Conservation (phyloP, 768 basidiomycete species). For the Boletus subparvulus region DNA sequence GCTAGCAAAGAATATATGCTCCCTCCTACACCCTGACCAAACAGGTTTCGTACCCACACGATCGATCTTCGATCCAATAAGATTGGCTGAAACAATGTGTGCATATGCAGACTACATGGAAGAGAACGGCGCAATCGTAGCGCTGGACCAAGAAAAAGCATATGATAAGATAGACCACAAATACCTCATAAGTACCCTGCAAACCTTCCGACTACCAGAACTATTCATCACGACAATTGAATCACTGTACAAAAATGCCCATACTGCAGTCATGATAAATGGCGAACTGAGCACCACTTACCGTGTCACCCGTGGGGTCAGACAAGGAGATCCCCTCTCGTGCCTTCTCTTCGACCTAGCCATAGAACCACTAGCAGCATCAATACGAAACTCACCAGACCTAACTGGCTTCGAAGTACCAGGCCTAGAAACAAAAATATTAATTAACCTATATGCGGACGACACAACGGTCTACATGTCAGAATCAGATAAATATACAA, state of each 20-base stretch:
- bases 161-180: conserved; percentile 37
- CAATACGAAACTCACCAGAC: not conserved
- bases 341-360: not conserved
- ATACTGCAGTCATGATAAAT: not conserved
- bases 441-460: conserved; percentile 27
- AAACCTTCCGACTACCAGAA: not conserved
- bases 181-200: conserved; percentile 17
- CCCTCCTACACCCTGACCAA: conserved; percentile 29
- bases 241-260: not conserved
- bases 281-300: not conserved
- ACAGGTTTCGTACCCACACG: conserved; percentile 38
- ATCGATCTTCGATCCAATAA: conserved; percentile 33
- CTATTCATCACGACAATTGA: not conserved
- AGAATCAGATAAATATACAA: not conserved
- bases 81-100: conserved; percentile 27
- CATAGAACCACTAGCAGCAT: not conserved
- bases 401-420: not conserved
- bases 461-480: conserved; percentile 24
- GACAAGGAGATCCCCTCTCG: conserved; percentile 29
- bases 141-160: conserved; percentile 39
- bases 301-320: conserved; percentile 24
- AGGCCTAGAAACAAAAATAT: not conserved
- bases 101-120: conserved; percentile 13
- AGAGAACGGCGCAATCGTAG: conserved; percentile 28
- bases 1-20: conserved; percentile 10